Conservation (phyloP, 305 asterid species). For the Fraxinus baroniana region DNA sequence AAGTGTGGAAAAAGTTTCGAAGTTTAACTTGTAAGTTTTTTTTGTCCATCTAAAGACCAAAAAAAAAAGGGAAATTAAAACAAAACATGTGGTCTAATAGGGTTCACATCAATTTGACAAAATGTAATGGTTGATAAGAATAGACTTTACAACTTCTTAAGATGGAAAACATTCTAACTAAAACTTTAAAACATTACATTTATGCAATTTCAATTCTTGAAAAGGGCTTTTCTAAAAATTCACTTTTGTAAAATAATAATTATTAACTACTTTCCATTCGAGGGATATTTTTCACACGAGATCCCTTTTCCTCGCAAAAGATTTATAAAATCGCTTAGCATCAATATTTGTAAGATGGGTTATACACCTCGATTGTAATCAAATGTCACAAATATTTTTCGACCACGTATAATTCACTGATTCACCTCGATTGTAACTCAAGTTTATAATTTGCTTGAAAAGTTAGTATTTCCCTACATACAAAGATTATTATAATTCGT, state of each 20-base stretch:
- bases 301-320: neutral
- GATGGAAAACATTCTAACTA: neutral
- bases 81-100: neutral
- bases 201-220: neutral
- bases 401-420: too few relatives aligned
- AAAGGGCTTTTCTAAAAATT: neutral
- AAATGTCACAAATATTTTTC: too few relatives aligned
- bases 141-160: neutral
- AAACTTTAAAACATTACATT: neutral
- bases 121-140: neutral
- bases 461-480: neutral
- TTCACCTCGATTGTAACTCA: too few relatives aligned
- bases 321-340: neutral
- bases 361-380: too few relatives aligned
- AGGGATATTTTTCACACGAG: neutral
- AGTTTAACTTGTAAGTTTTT: neutral
- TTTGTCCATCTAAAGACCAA: neutral
- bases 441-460: neutral
- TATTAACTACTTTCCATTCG: neutral
- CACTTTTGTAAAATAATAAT: neutral
- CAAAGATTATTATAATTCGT: neutral
- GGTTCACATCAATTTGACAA: neutral
- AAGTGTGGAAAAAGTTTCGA: neutral
- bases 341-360: neutral
- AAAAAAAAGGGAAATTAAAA: neutral